Evolutionary conservation across 2,329 filamentous ascomycete genomes (phyloP).

Genomic region (Cephalotrichum gorgonifer): DNA sequence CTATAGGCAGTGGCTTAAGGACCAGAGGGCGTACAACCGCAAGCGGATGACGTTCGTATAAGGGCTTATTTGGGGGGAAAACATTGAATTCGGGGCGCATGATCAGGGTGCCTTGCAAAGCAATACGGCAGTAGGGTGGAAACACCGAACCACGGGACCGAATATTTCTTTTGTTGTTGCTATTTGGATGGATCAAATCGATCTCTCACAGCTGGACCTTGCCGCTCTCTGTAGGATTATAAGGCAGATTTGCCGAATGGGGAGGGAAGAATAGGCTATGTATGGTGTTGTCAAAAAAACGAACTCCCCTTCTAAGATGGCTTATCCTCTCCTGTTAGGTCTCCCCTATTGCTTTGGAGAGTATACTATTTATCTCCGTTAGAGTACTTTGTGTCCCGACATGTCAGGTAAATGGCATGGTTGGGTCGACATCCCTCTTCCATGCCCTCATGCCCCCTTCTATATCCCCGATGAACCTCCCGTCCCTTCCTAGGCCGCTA

Average conservation of each 20-base stretch:
- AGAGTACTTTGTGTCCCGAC: not conserved
- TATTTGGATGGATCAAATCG: not conserved
- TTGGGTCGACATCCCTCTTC: conserved; percentile 56
- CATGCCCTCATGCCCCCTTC: conserved; percentile 62
- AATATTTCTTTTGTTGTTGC: conserved; percentile 4
- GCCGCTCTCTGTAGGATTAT: conserved; percentile 2
- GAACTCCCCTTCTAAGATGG: not conserved
- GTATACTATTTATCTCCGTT: not conserved
- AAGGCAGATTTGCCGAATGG: conserved; percentile 1
- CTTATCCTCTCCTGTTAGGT: not conserved
- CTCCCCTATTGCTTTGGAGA: conserved; percentile 8
- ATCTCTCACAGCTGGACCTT: not conserved
- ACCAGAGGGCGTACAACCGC: conserved; percentile 93
- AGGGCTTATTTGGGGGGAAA: too few species aligned
- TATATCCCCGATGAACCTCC: conserved; percentile 59
- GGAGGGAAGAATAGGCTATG: conserved; percentile 11
- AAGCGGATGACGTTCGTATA: conserved; percentile 62
- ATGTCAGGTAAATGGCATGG: conserved; percentile 38
- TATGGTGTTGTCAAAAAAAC: conserved; percentile 9
- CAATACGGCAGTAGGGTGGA: too few species aligned
- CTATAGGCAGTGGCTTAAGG: conserved; percentile 93
- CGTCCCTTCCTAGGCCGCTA: conserved; percentile 39
- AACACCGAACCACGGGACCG: too few species aligned
- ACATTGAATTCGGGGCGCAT: too few species aligned
- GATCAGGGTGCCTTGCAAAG: too few species aligned